These are phyloP conservation scores for Nakataea oryzae DNA, from an alignment of 2,329 filamentous ascomycete genomes.

Conservation along the genomic window DNA sequence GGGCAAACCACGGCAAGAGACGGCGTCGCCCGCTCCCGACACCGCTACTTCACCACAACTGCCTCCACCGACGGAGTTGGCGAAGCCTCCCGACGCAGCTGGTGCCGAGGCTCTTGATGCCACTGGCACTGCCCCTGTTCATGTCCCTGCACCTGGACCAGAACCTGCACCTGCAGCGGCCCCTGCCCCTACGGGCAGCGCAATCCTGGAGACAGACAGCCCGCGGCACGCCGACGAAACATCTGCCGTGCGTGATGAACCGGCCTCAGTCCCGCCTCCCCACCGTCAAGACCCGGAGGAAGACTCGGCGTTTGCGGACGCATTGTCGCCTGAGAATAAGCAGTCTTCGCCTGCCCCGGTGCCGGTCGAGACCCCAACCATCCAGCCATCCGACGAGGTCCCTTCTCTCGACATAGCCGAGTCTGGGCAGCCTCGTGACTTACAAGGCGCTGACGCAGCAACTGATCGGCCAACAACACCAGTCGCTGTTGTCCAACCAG, in stretches of 20 bases:
- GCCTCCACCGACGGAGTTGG: conserved; percentile 8
- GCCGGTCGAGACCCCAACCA: not conserved
- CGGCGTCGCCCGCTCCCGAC: conserved; percentile 10
- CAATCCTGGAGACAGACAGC: not conserved
- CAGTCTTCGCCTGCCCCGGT: not conserved
- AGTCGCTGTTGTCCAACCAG: not conserved
- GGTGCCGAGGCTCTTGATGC: conserved; percentile 1
- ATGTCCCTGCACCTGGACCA: not conserved
- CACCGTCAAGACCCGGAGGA: too few relatives aligned
- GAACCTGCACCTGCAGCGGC: not conserved
- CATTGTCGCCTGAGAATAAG: too few relatives aligned
- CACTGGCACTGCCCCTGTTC: not conserved
- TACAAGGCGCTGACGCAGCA: not conserved
- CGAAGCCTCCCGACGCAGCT: not conserved
- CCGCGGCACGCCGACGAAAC: too few relatives aligned
- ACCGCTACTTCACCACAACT: conserved; percentile 16
- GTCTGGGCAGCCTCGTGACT: not conserved
- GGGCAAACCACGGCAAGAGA: conserved; percentile 17
- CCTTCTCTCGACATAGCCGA: not conserved
- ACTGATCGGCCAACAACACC: not conserved
- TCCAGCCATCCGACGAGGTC: not conserved
- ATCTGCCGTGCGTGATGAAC: not conserved
- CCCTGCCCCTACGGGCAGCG: not conserved
- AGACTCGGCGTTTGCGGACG: not conserved
- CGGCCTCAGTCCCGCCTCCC: too few relatives aligned